A percentile compares a stretch with the other conserved stretches of the same genome.
Evolutionary conservation across 148 eudicot species (phyloP).

Genomic region (Fagopyrum homotropicum): DNA sequence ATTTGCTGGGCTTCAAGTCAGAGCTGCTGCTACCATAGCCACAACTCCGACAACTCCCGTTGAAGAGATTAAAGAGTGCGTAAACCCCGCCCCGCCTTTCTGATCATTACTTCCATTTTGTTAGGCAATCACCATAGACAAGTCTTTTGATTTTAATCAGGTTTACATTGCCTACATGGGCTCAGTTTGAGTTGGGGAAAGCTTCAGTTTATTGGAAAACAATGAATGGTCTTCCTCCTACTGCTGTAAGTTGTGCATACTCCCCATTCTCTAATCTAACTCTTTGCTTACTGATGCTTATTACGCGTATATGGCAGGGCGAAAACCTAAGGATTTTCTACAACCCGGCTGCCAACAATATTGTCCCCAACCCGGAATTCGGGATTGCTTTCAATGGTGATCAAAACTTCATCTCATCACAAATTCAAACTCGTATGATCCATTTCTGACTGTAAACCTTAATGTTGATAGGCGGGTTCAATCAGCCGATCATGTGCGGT

Average conservation of each 20-base stretch:
- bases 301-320: slow-evolving; percentile 36
- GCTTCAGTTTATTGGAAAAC: slow-evolving; percentile 93
- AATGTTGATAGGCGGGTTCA: slow-evolving; percentile 61
- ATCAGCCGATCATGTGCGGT: slow-evolving; percentile 98
- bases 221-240: slow-evolving; percentile 89
- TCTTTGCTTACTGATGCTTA: neutral
- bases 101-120: neutral
- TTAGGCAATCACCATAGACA: neutral
- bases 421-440: neutral
- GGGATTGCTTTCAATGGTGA: slow-evolving; percentile 88
- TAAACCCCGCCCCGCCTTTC: neutral
- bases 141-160: slow-evolving; percentile 21
- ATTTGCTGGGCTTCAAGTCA: slow-evolving; percentile 17
- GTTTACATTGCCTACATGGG: slow-evolving; percentile 77
- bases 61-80: slow-evolving; percentile 70
- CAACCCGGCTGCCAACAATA: slow-evolving; percentile 72
- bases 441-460: neutral
- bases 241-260: slow-evolving; percentile 37
- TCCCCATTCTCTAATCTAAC: neutral
- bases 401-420: neutral
- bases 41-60: slow-evolving; percentile 30
- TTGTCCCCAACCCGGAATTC: slow-evolving; percentile 61
- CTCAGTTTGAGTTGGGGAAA: slow-evolving; percentile 77
- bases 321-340: slow-evolving; percentile 69
- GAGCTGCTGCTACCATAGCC: slow-evolving; percentile 46